A percentile compares a stretch with the other conserved stretches of the same genome.
Evolutionary conservation across 257 asterid species (phyloP).

Genomic region (Jacaranda copaia): DNA sequence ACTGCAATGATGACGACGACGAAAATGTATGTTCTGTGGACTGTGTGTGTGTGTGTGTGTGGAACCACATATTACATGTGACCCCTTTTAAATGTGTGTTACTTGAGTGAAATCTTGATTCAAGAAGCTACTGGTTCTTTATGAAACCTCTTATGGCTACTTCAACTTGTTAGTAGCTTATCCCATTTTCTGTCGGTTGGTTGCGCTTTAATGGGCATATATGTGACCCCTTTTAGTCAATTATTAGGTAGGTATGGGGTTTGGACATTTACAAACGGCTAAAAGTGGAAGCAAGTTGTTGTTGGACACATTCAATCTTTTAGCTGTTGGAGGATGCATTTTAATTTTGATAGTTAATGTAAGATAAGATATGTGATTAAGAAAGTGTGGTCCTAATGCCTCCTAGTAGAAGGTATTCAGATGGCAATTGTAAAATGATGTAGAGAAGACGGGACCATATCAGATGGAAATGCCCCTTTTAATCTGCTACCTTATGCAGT

Average conservation of each 20-base stretch:
- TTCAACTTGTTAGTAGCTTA: not conserved
- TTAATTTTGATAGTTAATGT: slow-evolving; percentile 11
- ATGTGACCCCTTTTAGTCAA: not conserved
- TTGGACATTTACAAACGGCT: not conserved
- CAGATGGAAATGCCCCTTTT: slow-evolving; percentile 1
- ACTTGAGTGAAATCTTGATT: slow-evolving; percentile 6
- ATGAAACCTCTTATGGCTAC: not conserved
- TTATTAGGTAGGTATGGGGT: slow-evolving; percentile 5
- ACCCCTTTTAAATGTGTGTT: slow-evolving; percentile 9
- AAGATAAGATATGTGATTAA: not conserved
- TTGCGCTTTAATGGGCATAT: not conserved
- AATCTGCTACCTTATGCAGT: too few relatives aligned
- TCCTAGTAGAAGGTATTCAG: not conserved
- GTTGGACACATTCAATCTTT: slow-evolving; percentile 8
- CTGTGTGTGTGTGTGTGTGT: not conserved
- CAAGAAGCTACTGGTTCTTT: not conserved
- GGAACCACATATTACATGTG: slow-evolving; percentile 12
- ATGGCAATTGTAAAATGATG: too few relatives aligned
- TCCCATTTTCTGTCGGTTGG: not conserved
- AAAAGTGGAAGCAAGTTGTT: slow-evolving; percentile 31
- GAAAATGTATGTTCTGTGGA: slow-evolving; percentile 50
- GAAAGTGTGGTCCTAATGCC: slow-evolving; percentile 35
- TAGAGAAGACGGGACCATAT: not conserved
- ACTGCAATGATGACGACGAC: slow-evolving; percentile 77
- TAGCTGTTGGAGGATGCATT: not conserved